phyloP scores from a whole-genome alignment of 1,284 basidiomycete species.

The Lignosus rhinocerotis region DNA sequence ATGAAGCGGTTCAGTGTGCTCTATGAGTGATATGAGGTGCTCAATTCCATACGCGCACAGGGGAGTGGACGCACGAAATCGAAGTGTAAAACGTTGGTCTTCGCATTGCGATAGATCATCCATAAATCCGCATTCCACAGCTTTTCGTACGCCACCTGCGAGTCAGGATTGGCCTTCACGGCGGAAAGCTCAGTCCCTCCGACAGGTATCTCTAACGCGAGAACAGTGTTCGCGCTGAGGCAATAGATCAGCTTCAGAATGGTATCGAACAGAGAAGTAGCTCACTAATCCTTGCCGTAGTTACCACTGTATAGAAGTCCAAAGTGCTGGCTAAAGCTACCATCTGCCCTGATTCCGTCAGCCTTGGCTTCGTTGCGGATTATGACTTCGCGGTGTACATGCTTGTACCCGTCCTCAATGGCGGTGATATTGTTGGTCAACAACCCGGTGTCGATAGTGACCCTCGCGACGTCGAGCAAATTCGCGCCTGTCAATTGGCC shows the following conservation, averaged over 20 bases:
- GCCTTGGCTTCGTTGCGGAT: constrained; percentile 43
- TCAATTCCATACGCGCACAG: no score
- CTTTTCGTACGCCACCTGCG: constrained; percentile 46
- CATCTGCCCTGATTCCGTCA: constrained; percentile 66
- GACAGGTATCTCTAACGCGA: constrained; percentile 51
- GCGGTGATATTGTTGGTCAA: constrained; percentile 44
- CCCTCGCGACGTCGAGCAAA: constrained; percentile 55
- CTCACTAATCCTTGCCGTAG: constrained; percentile 65
- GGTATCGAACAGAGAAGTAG: not conserved
- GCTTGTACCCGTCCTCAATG: constrained; percentile 48
- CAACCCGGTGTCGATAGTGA: constrained; percentile 54
- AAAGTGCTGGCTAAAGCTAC: constrained; percentile 61
- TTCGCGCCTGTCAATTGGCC: constrained; percentile 62
- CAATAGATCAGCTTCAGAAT: not conserved
- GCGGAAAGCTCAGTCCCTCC: constrained; percentile 53
- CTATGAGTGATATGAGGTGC: constrained; percentile 30
- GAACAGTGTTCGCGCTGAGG: constrained; percentile 49
- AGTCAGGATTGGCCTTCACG: constrained; percentile 30
- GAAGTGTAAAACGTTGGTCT: constrained; percentile 61
- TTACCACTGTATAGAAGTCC: constrained; percentile 67
- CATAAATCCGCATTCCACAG: constrained; percentile 56
- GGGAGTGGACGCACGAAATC: constrained; percentile 52
- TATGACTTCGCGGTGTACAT: constrained; percentile 50
- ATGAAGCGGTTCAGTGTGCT: constrained; percentile 64
- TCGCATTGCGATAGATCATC: constrained; percentile 65